A percentile compares a stretch with the other conserved stretches of the same genome.
Evolutionary conservation across 148 eudicot genomes (phyloP).

Genomic region (Rhododendron williamsianum): DNA sequence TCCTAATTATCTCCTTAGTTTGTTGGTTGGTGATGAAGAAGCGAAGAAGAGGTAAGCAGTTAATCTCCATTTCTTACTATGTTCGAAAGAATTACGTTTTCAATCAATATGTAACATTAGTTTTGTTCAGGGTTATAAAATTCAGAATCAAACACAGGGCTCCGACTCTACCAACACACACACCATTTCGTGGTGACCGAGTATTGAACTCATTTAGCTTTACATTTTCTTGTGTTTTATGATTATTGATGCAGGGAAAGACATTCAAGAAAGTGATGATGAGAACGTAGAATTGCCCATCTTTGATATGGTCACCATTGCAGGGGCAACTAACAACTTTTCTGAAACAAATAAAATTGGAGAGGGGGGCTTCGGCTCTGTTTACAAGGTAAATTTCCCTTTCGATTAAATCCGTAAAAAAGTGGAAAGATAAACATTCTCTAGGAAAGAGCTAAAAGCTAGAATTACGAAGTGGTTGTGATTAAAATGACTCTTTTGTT

Average conservation of each 20-base stretch:
- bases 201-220: background rate
- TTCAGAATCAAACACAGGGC: too few species aligned
- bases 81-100: background rate
- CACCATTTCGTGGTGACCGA: too few species aligned
- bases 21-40: background rate
- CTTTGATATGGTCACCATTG: background rate
- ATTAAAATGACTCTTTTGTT: background rate
- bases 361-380: conserved; percentile 20
- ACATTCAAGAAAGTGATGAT: background rate
- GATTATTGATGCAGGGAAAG: too few species aligned
- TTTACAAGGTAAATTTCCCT: conserved; percentile 10
- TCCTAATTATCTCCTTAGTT: background rate
- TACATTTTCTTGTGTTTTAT: background rate
- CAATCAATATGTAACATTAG: too few species aligned
- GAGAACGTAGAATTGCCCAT: background rate
- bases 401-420: background rate
- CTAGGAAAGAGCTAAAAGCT: background rate
- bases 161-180: too few species aligned
- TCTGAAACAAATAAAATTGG: conserved; percentile 14
- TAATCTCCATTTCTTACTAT: background rate
- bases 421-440: background rate
- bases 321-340: conserved; percentile 1
- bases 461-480: background rate
- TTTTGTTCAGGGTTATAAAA: too few species aligned
- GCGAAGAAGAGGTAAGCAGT: background rate